Percentiles rank a stretch among this genome's conserved stretches.
Conservation (phyloP, 768 basidiomycete genomes). For the Termitomyces sp. region DNA sequence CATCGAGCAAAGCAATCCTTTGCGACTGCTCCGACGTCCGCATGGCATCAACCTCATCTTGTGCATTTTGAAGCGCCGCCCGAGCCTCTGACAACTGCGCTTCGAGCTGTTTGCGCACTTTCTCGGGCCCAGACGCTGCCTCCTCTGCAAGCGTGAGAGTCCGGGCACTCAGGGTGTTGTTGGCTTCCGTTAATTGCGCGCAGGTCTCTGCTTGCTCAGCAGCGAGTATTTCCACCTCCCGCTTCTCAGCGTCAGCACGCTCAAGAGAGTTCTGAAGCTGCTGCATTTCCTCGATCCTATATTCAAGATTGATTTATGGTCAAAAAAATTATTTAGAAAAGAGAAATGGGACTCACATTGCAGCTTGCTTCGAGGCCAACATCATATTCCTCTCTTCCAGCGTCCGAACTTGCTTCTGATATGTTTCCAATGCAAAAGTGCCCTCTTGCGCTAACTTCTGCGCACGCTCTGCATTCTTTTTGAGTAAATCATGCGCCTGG, state of each 20-base stretch:
- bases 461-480: slow-evolving; percentile 88
- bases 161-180: slow-evolving; percentile 68
- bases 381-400: slow-evolving; percentile 70
- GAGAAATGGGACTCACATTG: slow-evolving; percentile 40
- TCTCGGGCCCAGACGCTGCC: slow-evolving; percentile 49
- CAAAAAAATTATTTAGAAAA: slow-evolving; percentile 4
- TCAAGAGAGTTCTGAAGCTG: slow-evolving; percentile 59
- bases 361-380: slow-evolving; percentile 44
- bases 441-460: slow-evolving; percentile 88
- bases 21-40: slow-evolving; percentile 72
- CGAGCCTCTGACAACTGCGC: slow-evolving; percentile 55
- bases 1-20: slow-evolving; percentile 79
- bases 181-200: slow-evolving; percentile 70
- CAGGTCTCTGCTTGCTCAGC: slow-evolving; percentile 72
- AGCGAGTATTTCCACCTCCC: slow-evolving; percentile 60
- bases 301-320: slow-evolving; percentile 7
- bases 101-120: slow-evolving; percentile 59
- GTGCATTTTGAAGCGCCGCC: slow-evolving; percentile 55
- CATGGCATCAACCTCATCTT: slow-evolving; percentile 66
- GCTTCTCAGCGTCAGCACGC: slow-evolving; percentile 53
- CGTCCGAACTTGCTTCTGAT: slow-evolving; percentile 80
- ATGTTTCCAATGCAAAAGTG: slow-evolving; percentile 73
- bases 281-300: slow-evolving; percentile 62
- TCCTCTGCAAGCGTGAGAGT: slow-evolving; percentile 69
- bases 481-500: slow-evolving; percentile 84